phyloP scores from a whole-genome alignment of 371 early-diverging fungal species.

The Syncephalastrum sp. region DNA sequence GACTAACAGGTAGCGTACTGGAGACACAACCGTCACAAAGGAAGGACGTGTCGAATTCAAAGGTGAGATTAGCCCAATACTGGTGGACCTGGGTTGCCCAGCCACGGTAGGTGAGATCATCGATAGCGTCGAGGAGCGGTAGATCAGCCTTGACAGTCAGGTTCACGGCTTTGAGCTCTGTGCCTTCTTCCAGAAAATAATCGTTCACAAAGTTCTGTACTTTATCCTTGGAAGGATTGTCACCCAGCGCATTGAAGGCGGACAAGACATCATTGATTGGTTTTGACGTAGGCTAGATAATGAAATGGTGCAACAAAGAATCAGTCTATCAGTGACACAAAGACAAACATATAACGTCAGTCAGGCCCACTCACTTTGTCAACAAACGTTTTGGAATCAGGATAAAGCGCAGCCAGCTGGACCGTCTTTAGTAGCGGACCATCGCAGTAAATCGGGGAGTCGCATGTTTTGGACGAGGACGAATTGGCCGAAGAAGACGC shows the following conservation, averaged over 20 bases:
- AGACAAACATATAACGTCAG: neutral
- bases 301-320: neutral
- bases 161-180: constrained; percentile 12
- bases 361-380: constrained; percentile 42
- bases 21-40: constrained; percentile 60
- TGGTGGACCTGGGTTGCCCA: constrained; percentile 54
- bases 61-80: constrained; percentile 64
- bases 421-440: constrained; percentile 60
- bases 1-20: constrained; percentile 51
- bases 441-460: constrained; percentile 72
- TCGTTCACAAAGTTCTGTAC: constrained; percentile 55
- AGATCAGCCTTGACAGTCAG: constrained; percentile 2
- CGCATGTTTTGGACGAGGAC: constrained; percentile 34
- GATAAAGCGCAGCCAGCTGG: constrained; percentile 57
- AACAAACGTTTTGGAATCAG: constrained; percentile 76
- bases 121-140: constrained; percentile 37
- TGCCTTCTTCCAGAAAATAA: constrained; percentile 52
- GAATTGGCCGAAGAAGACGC: neutral
- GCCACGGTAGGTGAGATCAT: constrained; percentile 47
- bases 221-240: constrained; percentile 41
- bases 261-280: constrained; percentile 53
- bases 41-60: constrained; percentile 44
- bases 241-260: constrained; percentile 52
- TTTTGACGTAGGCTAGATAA: constrained; percentile 55
- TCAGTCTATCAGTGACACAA: neutral